Conservation (phyloP, 2,329 filamentous ascomycete species). For the Fulvia fulva region DNA sequence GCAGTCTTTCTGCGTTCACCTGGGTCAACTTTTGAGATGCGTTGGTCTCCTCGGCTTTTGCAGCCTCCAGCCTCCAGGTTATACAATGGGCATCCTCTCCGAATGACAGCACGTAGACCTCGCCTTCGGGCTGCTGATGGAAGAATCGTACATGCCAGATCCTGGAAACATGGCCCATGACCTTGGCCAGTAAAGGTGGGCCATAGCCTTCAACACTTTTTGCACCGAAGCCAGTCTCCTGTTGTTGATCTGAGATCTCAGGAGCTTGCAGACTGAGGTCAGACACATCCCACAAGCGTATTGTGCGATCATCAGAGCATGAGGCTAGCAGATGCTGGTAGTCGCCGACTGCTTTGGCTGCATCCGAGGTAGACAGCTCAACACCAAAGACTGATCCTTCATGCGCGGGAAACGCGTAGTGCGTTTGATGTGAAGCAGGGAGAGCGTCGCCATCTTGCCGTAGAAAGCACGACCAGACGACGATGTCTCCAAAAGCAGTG, state of each 20-base stretch:
- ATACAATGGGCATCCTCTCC: conserved; percentile 80
- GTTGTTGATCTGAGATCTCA: conserved; percentile 25
- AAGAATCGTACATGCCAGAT: conserved; percentile 81
- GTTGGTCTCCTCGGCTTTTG: neutral
- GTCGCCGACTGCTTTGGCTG: conserved; percentile 38
- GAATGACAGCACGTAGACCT: conserved; percentile 64
- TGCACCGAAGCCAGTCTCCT: conserved; percentile 44
- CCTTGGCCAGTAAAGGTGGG: conserved; percentile 55
- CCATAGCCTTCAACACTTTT: conserved; percentile 39
- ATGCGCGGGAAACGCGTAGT: conserved; percentile 63
- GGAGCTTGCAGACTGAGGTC: conserved; percentile 37
- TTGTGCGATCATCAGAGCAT: conserved; percentile 90
- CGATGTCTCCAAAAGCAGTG: conserved; percentile 90
- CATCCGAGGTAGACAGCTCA: conserved; percentile 58
- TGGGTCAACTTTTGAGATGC: conserved; percentile 45
- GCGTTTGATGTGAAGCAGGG: conserved; percentile 39
- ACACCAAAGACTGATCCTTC: conserved; percentile 94
- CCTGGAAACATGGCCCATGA: conserved; percentile 81
- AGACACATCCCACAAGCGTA: conserved; percentile 82
- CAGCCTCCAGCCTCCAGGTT: conserved; percentile 49
- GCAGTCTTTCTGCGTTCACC: conserved; percentile 56
- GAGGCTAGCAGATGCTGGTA: conserved; percentile 67
- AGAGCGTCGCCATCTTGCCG: conserved; percentile 1
- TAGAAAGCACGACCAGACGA: conserved; percentile 71
- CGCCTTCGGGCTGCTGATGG: neutral